Evolutionary conservation across 768 basidiomycete species (phyloP).

Genomic region (Saitozyma sp.): DNA sequence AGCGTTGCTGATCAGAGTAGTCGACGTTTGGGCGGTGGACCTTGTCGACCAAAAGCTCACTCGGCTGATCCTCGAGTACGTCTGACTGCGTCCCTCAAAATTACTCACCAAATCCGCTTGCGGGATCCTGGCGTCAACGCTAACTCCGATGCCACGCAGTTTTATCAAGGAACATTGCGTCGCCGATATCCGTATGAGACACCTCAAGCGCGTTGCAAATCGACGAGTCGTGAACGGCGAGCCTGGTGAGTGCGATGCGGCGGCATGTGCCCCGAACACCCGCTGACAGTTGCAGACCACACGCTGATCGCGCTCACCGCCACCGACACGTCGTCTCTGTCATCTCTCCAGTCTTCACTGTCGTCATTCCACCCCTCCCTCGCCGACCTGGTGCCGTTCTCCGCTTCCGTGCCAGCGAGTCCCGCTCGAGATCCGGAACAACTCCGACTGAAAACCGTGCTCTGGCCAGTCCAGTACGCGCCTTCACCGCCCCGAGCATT

Average conservation of each 20-base stretch:
- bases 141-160: constrained; percentile 2
- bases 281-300: constrained; percentile 10
- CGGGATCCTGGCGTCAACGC: neutral
- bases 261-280: neutral
- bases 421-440: constrained; percentile 70
- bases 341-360: constrained; percentile 7
- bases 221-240: constrained; percentile 9
- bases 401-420: constrained; percentile 61
- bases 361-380: constrained; percentile 7
- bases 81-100: constrained; percentile 2
- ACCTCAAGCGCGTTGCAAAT: constrained; percentile 42
- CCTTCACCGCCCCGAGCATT: constrained; percentile 58
- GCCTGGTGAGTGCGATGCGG: neutral
- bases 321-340: constrained; percentile 7
- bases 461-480: constrained; percentile 68
- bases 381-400: constrained; percentile 15
- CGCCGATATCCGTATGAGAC: constrained; percentile 25
- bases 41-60: constrained; percentile 37
- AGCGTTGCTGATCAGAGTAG: constrained; percentile 11
- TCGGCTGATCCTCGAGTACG: constrained; percentile 36
- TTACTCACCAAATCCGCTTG: neutral
- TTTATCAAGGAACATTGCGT: constrained; percentile 32
- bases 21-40: constrained; percentile 43
- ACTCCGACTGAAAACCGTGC: constrained; percentile 63
- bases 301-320: constrained; percentile 37